Evolutionary conservation across 345 rosid genomes (phyloP).

Genomic region (Microcos paniculata): DNA sequence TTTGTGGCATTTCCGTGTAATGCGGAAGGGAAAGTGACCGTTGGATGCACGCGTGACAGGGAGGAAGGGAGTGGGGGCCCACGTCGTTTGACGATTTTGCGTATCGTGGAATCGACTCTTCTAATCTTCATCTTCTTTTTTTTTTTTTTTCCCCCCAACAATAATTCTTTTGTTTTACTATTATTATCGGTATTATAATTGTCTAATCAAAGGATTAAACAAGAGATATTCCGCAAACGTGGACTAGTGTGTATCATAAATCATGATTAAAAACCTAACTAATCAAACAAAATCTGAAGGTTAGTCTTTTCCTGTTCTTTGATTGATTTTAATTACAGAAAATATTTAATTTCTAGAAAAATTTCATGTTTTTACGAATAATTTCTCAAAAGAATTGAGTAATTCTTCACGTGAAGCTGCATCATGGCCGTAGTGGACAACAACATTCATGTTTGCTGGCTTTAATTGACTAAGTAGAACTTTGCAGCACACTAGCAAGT

Average conservation of each 20-base stretch:
- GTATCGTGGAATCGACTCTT: constrained; percentile 15
- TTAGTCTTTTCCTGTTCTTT: no score
- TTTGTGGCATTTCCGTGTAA: constrained; percentile 15
- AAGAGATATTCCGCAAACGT: background rate
- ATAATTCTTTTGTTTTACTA: no score
- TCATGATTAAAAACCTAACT: background rate
- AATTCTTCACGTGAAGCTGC: background rate
- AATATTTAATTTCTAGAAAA: no score
- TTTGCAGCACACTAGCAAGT: background rate
- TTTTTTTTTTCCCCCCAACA: no score
- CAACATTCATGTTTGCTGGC: constrained; percentile 1
- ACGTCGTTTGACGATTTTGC: constrained; percentile 21
- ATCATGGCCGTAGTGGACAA: background rate
- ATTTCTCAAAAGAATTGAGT: background rate
- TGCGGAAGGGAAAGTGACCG: constrained; percentile 20
- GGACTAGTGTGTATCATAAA: background rate
- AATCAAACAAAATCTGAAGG: no score
- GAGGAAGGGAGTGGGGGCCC: constrained; percentile 15
- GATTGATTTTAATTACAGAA: no score
- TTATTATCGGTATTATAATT: background rate
- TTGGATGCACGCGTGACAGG: constrained; percentile 23
- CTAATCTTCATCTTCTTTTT: no score
- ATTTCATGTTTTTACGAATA: no score
- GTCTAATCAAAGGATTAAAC: background rate
- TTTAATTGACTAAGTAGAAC: background rate